Evolutionary conservation across 768 basidiomycete genomes (phyloP).

Genomic region (Cystobasidium ongulense): DNA sequence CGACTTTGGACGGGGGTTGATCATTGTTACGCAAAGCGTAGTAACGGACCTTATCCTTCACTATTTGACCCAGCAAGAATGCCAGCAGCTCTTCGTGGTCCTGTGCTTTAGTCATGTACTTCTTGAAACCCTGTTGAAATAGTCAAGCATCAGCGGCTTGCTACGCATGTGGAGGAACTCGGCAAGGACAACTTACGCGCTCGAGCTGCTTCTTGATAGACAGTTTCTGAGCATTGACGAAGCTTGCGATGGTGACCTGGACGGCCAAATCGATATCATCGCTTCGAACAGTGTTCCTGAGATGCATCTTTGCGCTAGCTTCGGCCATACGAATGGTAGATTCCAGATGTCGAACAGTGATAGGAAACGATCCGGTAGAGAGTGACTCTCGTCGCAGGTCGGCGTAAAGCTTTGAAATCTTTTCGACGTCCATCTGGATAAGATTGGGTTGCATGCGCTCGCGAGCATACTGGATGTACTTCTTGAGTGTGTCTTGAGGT

Average conservation of each 20-base stretch:
- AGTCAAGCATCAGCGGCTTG: neutral
- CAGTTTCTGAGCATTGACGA: slow-evolving; percentile 94
- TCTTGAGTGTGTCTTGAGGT: slow-evolving; percentile 87
- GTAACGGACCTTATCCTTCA: slow-evolving; percentile 66
- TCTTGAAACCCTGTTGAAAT: slow-evolving; percentile 71
- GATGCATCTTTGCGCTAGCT: slow-evolving; percentile 95
- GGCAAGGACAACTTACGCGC: slow-evolving; percentile 55
- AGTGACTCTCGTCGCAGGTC: slow-evolving; percentile 92
- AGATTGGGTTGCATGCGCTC: slow-evolving; percentile 88
- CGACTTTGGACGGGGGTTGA: slow-evolving; percentile 67
- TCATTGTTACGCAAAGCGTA: slow-evolving; percentile 63
- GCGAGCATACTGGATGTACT: slow-evolving; percentile 98
- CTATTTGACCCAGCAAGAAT: slow-evolving; percentile 83
- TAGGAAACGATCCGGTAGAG: slow-evolving; percentile 96
- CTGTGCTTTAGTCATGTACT: slow-evolving; percentile 88
- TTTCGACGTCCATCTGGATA: slow-evolving; percentile 90
- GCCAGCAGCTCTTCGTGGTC: slow-evolving; percentile 93
- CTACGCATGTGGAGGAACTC: neutral
- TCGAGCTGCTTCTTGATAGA: slow-evolving; percentile 97
- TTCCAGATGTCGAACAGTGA: slow-evolving; percentile 94
- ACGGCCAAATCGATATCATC: slow-evolving; percentile 98
- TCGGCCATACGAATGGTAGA: slow-evolving; percentile 99
- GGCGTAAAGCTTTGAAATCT: slow-evolving; percentile 83
- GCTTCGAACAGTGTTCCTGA: slow-evolving; percentile 86
- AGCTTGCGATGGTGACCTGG: slow-evolving; percentile 86